Percentiles rank a stretch among this genome's conserved stretches.
Conservation (phyloP, 164 flowering plant genomes). For the Aristolochia contorta region DNA sequence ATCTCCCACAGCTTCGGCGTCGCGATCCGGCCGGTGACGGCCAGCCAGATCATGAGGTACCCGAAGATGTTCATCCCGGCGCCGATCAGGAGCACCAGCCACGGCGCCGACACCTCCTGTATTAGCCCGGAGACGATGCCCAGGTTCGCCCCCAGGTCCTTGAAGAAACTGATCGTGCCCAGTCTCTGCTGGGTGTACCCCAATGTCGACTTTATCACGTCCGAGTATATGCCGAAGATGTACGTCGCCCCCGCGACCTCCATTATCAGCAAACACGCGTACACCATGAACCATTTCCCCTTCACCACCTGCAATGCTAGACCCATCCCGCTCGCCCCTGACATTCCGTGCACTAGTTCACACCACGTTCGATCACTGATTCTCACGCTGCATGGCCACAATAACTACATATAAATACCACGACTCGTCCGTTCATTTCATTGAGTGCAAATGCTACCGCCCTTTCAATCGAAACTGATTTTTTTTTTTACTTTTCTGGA, state of each 20-base stretch:
- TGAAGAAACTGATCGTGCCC: slow-evolving; percentile 55
- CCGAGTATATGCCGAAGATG: slow-evolving; percentile 61
- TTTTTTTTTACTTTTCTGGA: too few species aligned
- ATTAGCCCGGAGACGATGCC: slow-evolving; percentile 57
- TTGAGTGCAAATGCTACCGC: too few species aligned
- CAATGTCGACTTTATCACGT: slow-evolving; percentile 31
- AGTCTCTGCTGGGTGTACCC: slow-evolving; percentile 65
- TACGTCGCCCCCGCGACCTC: slow-evolving; percentile 51
- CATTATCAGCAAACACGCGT: slow-evolving; percentile 51
- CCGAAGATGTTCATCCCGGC: slow-evolving; percentile 46
- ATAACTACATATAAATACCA: too few species aligned
- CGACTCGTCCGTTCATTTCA: too few species aligned
- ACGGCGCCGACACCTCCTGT: slow-evolving; percentile 56
- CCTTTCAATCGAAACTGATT: too few species aligned
- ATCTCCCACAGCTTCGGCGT: slow-evolving; percentile 52
- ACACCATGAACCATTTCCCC: slow-evolving; percentile 63
- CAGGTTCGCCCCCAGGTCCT: slow-evolving; percentile 63
- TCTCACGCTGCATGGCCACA: too few species aligned
- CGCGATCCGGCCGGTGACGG: slow-evolving; percentile 32
- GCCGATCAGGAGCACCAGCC: slow-evolving; percentile 49
- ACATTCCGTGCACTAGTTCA: too few species aligned
- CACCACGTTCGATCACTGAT: too few species aligned
- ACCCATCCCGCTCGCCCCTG: not conserved
- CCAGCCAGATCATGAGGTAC: slow-evolving; percentile 61
- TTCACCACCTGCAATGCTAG: slow-evolving; percentile 14